phyloP scores from a whole-genome alignment of 768 basidiomycete genomes.

The Harrya chromipes region DNA sequence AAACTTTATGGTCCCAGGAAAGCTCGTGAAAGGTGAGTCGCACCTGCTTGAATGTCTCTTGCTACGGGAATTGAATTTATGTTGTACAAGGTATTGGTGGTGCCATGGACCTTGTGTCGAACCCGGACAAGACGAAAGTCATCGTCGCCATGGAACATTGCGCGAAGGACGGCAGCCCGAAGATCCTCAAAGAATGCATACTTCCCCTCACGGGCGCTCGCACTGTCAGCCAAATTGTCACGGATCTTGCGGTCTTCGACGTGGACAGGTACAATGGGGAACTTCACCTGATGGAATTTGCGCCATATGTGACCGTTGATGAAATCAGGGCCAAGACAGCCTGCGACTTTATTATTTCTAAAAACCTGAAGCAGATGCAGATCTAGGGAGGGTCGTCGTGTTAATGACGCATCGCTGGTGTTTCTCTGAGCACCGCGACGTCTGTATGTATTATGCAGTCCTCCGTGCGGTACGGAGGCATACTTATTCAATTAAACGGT shows the following conservation, averaged over 20 bases:
- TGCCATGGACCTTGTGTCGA: constrained; percentile 93
- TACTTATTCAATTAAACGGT: not conserved
- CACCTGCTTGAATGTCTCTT: constrained; percentile 2
- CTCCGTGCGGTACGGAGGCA: not conserved
- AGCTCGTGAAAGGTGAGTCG: constrained; percentile 70
- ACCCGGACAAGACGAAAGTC: constrained; percentile 89
- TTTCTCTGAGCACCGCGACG: not conserved
- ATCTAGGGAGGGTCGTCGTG: constrained; percentile 8
- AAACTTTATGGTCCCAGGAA: constrained; percentile 96
- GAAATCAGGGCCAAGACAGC: constrained; percentile 82
- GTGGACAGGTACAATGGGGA: constrained; percentile 71
- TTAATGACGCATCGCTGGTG: not conserved
- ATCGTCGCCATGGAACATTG: constrained; percentile 88
- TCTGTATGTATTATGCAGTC: not conserved
- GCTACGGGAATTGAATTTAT: constrained; percentile 33
- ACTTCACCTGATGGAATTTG: constrained; percentile 71
- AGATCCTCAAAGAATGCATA: constrained; percentile 75
- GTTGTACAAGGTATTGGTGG: constrained; percentile 74
- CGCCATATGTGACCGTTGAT: constrained; percentile 73
- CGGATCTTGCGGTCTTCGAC: constrained; percentile 85
- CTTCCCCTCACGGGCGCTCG: constrained; percentile 85
- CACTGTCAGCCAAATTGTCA: constrained; percentile 85
- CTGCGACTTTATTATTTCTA: constrained; percentile 64
- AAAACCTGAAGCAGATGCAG: constrained; percentile 49
- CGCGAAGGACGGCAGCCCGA: constrained; percentile 82